Evolutionary conservation across 2,329 filamentous ascomycete species (phyloP).

Genomic region (Colletotrichum sp.): DNA sequence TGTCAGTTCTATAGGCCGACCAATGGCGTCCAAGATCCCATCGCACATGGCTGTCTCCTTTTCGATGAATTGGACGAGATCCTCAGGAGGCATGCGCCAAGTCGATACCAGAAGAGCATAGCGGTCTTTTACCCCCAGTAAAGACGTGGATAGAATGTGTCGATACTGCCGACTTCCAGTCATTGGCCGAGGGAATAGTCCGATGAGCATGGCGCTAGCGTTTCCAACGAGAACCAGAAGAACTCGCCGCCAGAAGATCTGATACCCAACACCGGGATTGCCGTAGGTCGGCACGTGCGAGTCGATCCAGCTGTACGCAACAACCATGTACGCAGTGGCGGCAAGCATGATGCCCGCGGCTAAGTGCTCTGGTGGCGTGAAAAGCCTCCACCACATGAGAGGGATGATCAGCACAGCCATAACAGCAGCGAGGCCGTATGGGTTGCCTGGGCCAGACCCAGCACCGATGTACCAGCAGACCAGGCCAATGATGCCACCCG

Average conservation of each 20-base stretch:
- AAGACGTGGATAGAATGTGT: not conserved
- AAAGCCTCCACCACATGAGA: not conserved
- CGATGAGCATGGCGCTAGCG: not conserved
- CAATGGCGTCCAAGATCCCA: not conserved
- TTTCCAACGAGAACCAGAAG: not conserved
- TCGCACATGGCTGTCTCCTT: not conserved
- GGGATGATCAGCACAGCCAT: not conserved
- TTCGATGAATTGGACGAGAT: not conserved
- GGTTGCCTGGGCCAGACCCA: not conserved
- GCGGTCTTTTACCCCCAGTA: not conserved
- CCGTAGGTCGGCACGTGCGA: not conserved
- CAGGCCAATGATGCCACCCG: rapidly evolving
- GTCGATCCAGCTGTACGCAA: not conserved
- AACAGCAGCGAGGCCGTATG: not conserved
- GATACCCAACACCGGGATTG: not conserved
- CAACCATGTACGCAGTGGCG: not conserved
- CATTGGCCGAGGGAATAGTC: not conserved
- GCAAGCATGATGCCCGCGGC: not conserved
- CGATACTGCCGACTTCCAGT: not conserved
- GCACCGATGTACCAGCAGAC: not conserved
- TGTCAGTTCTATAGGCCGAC: not conserved
- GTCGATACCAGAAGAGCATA: not conserved
- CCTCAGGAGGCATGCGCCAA: not conserved
- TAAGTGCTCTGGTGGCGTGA: not conserved
- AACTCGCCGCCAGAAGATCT: not conserved